Evolutionary conservation across 495 filamentous ascomycete species (phyloP).

Genomic region (Trichocladium antarcticum): DNA sequence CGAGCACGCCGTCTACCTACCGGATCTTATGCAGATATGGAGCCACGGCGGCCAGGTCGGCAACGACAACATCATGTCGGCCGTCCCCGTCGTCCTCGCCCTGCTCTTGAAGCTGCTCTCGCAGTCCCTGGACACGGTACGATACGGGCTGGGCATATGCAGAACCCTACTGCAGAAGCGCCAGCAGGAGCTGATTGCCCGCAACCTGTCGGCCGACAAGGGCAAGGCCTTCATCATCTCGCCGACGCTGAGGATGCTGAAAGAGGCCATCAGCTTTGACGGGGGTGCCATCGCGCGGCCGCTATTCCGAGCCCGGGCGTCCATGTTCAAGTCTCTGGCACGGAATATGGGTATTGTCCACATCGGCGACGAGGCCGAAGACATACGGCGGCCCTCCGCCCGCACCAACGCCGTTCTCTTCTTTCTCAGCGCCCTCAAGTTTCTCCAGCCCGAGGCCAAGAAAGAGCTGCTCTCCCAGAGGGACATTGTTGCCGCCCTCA

Average conservation of each 20-base stretch:
- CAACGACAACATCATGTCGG: constrained; percentile 62
- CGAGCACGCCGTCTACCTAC: constrained; percentile 48
- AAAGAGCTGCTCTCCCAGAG: constrained; percentile 62
- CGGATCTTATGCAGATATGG: constrained; percentile 72
- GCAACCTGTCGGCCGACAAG: constrained; percentile 59
- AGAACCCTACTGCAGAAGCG: constrained; percentile 60
- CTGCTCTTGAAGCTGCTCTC: constrained; percentile 66
- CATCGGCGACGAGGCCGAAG: constrained; percentile 43
- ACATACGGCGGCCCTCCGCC: constrained; percentile 53
- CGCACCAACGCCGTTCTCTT: constrained; percentile 65
- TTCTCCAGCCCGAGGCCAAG: constrained; percentile 58
- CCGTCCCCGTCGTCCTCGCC: constrained; percentile 62
- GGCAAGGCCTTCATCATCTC: constrained; percentile 76
- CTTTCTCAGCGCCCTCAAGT: constrained; percentile 59
- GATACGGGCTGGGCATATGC: constrained; percentile 60
- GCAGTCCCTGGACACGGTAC: constrained; percentile 53
- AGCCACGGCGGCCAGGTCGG: constrained; percentile 58
- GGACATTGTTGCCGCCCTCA: constrained; percentile 55
- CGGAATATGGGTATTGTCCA: constrained; percentile 46
- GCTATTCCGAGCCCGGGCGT: constrained; percentile 56
- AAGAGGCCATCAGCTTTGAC: constrained; percentile 67
- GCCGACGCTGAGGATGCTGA: constrained; percentile 67
- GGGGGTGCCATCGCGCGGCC: constrained; percentile 62
- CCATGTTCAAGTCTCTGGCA: constrained; percentile 61
- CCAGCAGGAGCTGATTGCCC: constrained; percentile 59